Evolutionary conservation across 164 flowering plant species (phyloP), one percentile per base, ranked within the genome.

Genomic region (Aristolochia contorta): DNA sequence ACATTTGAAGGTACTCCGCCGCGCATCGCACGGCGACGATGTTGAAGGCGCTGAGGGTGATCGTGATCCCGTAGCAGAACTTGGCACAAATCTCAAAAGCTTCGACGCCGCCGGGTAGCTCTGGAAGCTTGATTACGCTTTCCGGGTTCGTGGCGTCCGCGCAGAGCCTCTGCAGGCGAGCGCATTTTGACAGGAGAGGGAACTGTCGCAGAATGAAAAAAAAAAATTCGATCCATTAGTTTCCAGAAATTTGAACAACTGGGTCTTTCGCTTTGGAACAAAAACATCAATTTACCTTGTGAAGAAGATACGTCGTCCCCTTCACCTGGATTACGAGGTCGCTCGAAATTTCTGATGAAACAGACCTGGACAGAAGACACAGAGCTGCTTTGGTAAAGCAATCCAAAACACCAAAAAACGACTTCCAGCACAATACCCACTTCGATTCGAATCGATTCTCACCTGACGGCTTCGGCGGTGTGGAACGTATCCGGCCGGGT

Each of bases 221-320:
- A 23, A 10, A 52, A 4, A 8, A 1, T 22, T 22, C 43, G 9
- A 37, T 37, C 20, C 30, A 53, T 22, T 16, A 53, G 43, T 20
- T n/a, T 16, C 7, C 25, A 52, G 3, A 19, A 19, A n/a, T n/a
- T n/a, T n/a, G n/a, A n/a, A n/a, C n/a, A n/a, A n/a, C n/a, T n/a
- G n/a, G n/a, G n/a, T n/a, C n/a, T n/a, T n/a, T n/a, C n/a, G n/a
- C n/a, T n/a, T n/a, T n/a, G n/a, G n/a, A n/a, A n/a, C n/a, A n/a
- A n/a, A n/a, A n/a, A n/a, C n/a, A n/a, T n/a, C n/a, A n/a, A n/a
- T 16, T 59, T 75, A 93, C 98, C 97, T 88, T 93, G 84, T 93
- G 99, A 62, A 93, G 96, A 71, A 90, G 67, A 72, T 82, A 90
- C 79, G 82, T 85, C 62, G 63, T 74, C 62, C 82, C 89, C 45